Conservation (phyloP, 495 filamentous ascomycete genomes). For the Penicillium daleae region DNA sequence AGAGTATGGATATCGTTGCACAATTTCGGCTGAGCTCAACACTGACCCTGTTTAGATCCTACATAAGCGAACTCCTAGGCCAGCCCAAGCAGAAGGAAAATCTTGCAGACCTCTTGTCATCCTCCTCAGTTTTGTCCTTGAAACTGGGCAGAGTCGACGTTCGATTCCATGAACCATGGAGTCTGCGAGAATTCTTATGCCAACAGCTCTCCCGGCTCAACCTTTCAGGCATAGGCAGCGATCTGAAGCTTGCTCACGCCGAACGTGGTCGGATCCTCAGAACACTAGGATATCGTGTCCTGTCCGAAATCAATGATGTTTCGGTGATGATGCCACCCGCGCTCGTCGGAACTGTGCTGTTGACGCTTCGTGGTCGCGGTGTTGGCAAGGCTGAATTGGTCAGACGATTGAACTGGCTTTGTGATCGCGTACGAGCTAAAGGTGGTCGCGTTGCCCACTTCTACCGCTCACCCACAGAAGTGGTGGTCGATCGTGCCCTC, state of each 20-base stretch:
- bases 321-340: constrained; percentile 98
- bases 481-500: constrained; percentile 86
- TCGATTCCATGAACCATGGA: constrained; percentile 95
- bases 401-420: constrained; percentile 88
- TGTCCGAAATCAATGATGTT: constrained; percentile 92
- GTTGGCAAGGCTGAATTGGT: constrained; percentile 87
- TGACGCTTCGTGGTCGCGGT: constrained; percentile 89
- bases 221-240: constrained; percentile 33
- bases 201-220: constrained; percentile 64
- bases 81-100: constrained; percentile 96
- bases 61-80: constrained; percentile 90
- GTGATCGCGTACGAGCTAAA: constrained; percentile 77
- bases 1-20: constrained; percentile 53
- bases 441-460: constrained; percentile 93
- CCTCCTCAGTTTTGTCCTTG: constrained; percentile 85
- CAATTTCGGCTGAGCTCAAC: not conserved
- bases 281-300: constrained; percentile 85
- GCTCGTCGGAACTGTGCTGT: constrained; percentile 88
- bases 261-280: constrained; percentile 69
- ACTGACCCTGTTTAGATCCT: constrained; percentile 57
- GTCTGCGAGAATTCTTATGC: constrained; percentile 74
- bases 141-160: constrained; percentile 92
- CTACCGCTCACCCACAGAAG: constrained; percentile 71
- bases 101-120: constrained; percentile 80
- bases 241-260: constrained; percentile 47